Base-by-base conservation (phyloP, 169 alveolate genomes). In the Eimeria zaria region DNA sequence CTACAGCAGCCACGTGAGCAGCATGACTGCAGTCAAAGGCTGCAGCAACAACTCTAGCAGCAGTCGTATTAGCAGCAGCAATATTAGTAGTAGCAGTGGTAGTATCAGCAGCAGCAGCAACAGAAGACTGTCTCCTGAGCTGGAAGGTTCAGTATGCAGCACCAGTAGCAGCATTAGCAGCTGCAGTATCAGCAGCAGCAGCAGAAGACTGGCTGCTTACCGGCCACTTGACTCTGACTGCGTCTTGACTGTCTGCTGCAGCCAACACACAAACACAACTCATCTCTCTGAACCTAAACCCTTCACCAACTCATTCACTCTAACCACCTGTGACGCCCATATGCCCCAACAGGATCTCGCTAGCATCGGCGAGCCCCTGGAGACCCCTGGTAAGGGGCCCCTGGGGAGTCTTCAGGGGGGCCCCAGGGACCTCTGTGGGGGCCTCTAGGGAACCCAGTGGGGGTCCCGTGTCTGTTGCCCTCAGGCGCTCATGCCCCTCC, bases 181-280 rank as follows among this genome's bases (percentile, higher is more conserved):
- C 83, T 46, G 67, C 87, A 76, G 41, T 11, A 78, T 41, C 67
- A 78, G 88, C 64, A 44, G 41, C 88, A 78, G 44, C 83, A 73
- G 83, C 83, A 73, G 18, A 11, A 73, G 18, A 14, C 48, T 62
- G 73, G 27, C 7, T 44, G 39, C 88, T 78, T 48, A 78, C 88
- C 64, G 69, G 69, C 46, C 46, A 33, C 44, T 78, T 46, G 88
- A 30, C 88, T 78, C 1, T 46, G 88, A n/a, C 69, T 78, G 67
- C 88, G 88, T 30, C 46, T 46, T 14, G 88, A 78, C 14, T 27
- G 67, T 48, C 60, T 78, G n/a, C 88, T 78, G 88, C 67, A n/a
- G 67, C 67, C 41, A 33, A 24, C 62, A 44, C 8, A 5, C 62
- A 24, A 5, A 46, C 78, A 12, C 41, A 41, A 16, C 60, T 20